Conservation (phyloP, 352 stramenopile genomes). For the Vaucheria bursata region DNA sequence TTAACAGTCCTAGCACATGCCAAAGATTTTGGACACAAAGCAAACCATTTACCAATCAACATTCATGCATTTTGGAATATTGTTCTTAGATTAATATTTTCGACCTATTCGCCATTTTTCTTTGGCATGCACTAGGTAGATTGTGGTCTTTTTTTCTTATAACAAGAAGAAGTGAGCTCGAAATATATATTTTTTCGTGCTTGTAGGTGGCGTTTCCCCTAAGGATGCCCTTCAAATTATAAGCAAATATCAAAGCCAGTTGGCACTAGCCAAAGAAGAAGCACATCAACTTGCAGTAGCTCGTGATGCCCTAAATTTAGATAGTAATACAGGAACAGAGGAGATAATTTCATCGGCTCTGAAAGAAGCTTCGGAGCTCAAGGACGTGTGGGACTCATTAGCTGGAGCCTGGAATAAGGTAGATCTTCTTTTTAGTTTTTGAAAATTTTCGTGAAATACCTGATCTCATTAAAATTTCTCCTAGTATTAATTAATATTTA, state of each 20-base stretch:
- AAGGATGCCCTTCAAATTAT: constrained; percentile 61
- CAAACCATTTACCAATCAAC: too few relatives aligned
- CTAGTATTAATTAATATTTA: too few relatives aligned
- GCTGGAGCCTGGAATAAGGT: constrained; percentile 31
- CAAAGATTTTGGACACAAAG: too few relatives aligned
- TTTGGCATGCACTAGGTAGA: too few relatives aligned
- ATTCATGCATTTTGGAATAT: too few relatives aligned
- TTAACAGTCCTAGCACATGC: too few relatives aligned
- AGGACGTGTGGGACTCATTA: constrained; percentile 71
- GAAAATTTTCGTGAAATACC: too few relatives aligned
- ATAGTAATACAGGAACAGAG: constrained; percentile 47
- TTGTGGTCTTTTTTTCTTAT: too few relatives aligned
- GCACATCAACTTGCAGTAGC: constrained; percentile 86
- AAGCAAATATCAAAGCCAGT: constrained; percentile 62
- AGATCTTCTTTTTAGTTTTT: background rate
- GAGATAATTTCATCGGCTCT: constrained; percentile 44
- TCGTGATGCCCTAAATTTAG: constrained; percentile 86
- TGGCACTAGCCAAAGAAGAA: constrained; percentile 69
- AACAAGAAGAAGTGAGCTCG: too few relatives aligned
- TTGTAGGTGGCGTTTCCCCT: constrained; percentile 55
- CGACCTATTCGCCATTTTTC: too few relatives aligned
- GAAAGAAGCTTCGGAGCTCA: constrained; percentile 83
- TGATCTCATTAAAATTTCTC: too few relatives aligned
- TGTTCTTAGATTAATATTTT: too few relatives aligned
- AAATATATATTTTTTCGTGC: constrained; percentile 30